Conservation (phyloP, 345 rosid genomes). For the Noccaea caerulescens region DNA sequence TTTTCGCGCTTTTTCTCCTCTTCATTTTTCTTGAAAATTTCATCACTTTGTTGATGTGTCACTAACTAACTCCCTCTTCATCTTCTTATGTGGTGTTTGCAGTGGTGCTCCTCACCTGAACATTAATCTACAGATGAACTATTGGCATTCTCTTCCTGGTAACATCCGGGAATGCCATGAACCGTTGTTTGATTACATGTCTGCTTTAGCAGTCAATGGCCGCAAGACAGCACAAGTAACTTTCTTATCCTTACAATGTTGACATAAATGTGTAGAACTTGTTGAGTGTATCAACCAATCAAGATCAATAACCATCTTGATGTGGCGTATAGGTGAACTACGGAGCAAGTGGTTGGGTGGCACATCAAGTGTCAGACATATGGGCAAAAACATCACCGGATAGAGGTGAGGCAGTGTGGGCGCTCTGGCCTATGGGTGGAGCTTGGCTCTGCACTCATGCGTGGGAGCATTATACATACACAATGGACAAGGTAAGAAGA, state of each 20-base stretch:
- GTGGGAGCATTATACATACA: conserved; percentile 90
- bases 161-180: conserved; percentile 87
- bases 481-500: conserved; percentile 72
- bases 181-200: conserved; percentile 78
- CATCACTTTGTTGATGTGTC: conserved; percentile 1
- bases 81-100: conserved; percentile 34
- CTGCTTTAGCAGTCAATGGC: conserved; percentile 73
- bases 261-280: not conserved
- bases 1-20: not conserved
- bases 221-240: conserved; percentile 86
- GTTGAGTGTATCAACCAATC: not conserved
- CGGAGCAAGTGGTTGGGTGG: conserved; percentile 85
- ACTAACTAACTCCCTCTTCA: conserved; percentile 5
- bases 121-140: conserved; percentile 97
- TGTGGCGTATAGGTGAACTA: conserved; percentile 77
- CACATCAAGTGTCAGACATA: conserved; percentile 82
- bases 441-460: conserved; percentile 96
- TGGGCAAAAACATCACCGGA: conserved; percentile 95
- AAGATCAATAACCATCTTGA: not conserved
- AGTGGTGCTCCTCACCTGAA: conserved; percentile 93
- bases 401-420: conserved; percentile 75
- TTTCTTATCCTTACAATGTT: too few species aligned
- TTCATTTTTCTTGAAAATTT: conserved; percentile 2
- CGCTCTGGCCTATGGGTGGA: conserved; percentile 99
- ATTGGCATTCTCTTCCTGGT: conserved; percentile 92